Conservation (phyloP, 441 rosid species). For the Croton laevigatus region DNA sequence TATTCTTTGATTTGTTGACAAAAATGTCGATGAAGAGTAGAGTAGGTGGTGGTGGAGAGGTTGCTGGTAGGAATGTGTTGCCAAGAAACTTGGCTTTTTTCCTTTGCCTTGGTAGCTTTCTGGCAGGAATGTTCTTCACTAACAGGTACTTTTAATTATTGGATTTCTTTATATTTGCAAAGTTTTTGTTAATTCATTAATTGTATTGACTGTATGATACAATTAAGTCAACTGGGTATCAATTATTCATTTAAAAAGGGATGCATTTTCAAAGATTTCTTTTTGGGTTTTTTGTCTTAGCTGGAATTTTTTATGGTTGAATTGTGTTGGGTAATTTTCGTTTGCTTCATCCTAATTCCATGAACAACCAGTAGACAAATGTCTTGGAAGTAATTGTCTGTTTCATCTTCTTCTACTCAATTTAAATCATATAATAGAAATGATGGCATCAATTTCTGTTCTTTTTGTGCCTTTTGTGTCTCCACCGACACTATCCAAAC, state of each 20-base stretch:
- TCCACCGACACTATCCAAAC: slow-evolving; percentile 20
- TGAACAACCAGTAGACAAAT: background rate
- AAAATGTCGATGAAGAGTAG: slow-evolving; percentile 55
- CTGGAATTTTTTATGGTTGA: background rate
- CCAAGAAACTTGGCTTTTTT: slow-evolving; percentile 50
- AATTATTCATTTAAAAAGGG: slow-evolving; percentile 4
- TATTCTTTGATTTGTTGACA: background rate
- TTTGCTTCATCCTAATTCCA: background rate
- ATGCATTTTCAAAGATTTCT: slow-evolving; percentile 8
- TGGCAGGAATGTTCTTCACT: slow-evolving; percentile 74
- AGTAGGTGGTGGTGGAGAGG: slow-evolving; percentile 45
- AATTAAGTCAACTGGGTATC: slow-evolving; percentile 17
- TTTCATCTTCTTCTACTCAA: slow-evolving; percentile 7
- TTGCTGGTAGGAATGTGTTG: slow-evolving; percentile 38
- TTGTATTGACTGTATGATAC: slow-evolving; percentile 8
- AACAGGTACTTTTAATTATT: slow-evolving; percentile 47
- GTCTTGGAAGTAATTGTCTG: background rate
- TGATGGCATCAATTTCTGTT: background rate
- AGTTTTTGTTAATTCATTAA: slow-evolving; percentile 8
- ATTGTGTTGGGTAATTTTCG: background rate
- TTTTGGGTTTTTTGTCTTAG: background rate
- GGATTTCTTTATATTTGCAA: slow-evolving; percentile 12
- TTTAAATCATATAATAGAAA: background rate
- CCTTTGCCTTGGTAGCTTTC: slow-evolving; percentile 65
- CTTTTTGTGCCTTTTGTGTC: background rate